phyloP scores from a whole-genome alignment of 1,284 basidiomycete species.

The Tylopilus sp. region DNA sequence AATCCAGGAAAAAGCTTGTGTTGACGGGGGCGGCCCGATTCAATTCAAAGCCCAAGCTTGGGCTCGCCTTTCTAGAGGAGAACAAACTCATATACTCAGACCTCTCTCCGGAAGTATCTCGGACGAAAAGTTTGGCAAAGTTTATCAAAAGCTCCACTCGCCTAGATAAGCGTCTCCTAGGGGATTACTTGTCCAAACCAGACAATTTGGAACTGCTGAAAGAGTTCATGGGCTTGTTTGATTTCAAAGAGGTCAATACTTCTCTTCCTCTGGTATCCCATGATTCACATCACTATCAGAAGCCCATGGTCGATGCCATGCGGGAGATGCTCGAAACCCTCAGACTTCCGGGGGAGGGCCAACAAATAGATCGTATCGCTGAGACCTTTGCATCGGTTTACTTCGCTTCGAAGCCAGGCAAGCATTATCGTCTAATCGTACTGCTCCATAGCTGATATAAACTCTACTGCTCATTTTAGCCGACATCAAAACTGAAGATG shows the following conservation, averaged over 20 bases:
- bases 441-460: constrained; percentile 5
- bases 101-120: constrained; percentile 52
- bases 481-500: constrained; percentile 89
- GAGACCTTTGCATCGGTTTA: constrained; percentile 93
- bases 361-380: constrained; percentile 93
- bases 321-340: constrained; percentile 93
- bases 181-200: constrained; percentile 90
- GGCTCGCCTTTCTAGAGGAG: constrained; percentile 87
- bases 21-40: constrained; percentile 84
- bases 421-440: constrained; percentile 9
- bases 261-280: not conserved
- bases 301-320: constrained; percentile 93
- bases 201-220: constrained; percentile 85
- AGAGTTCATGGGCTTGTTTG: constrained; percentile 86
- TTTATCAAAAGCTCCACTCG: constrained; percentile 87
- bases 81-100: constrained; percentile 79
- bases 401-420: constrained; percentile 81
- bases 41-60: constrained; percentile 94
- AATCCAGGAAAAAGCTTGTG: constrained; percentile 85
- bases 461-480: constrained; percentile 39
- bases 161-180: constrained; percentile 91
- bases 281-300: constrained; percentile 47
- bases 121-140: constrained; percentile 63
- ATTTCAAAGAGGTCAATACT: constrained; percentile 77
- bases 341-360: constrained; percentile 91